Conservation (phyloP, 176 grass and related monocot species). For the Pontederia crassipes region DNA sequence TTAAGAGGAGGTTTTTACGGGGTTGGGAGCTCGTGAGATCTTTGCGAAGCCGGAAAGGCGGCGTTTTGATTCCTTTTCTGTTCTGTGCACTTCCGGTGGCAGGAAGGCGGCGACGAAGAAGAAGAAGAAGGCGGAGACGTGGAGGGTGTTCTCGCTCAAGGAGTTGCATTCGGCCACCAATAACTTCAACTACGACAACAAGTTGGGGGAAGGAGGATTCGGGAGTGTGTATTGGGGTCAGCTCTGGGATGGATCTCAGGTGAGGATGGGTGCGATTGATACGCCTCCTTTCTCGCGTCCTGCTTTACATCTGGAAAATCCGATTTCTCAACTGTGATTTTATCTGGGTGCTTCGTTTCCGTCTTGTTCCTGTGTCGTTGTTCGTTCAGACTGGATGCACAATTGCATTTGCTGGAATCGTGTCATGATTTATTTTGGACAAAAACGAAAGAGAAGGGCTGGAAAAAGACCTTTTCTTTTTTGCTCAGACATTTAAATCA, state of each 20-base stretch:
- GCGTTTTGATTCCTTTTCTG: not conserved
- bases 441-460: too few species aligned
- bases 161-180: constrained; percentile 4
- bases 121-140: not conserved
- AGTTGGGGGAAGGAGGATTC: constrained; percentile 10
- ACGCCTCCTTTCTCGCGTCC: too few species aligned
- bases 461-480: too few species aligned
- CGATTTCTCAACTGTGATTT: too few species aligned
- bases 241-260: constrained; percentile 13
- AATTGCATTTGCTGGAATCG: too few species aligned
- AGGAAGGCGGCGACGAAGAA: not conserved
- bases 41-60: not conserved
- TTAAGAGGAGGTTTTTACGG: too few species aligned
- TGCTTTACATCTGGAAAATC: too few species aligned
- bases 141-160: constrained; percentile 14
- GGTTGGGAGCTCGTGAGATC: not conserved
- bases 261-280: not conserved
- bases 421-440: not conserved
- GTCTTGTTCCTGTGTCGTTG: too few species aligned
- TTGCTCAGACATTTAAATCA: too few species aligned
- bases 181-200: constrained; percentile 14
- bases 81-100: not conserved
- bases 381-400: too few species aligned
- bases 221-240: constrained; percentile 1
- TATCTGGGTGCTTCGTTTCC: too few species aligned